phyloP scores from a whole-genome alignment of 2,329 filamentous ascomycete genomes.

The Pseudocercospora crystallina region DNA sequence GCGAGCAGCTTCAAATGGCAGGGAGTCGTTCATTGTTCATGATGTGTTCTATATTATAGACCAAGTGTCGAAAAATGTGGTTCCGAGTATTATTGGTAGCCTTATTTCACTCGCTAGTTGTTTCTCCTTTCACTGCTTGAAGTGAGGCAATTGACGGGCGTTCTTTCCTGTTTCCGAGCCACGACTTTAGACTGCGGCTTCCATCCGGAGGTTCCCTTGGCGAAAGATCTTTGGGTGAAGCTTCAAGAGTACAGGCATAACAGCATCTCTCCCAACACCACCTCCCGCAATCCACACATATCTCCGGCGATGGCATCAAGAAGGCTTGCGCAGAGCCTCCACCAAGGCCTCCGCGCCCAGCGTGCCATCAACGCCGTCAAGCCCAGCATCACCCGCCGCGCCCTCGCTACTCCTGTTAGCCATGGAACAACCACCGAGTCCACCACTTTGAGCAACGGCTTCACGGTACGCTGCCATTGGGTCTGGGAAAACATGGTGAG shows the following conservation, averaged over 20 bases:
- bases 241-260: too few species aligned
- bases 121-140: too few species aligned
- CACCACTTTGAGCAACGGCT: constrained; percentile 93
- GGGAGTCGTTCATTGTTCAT: too few species aligned
- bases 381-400: constrained; percentile 65
- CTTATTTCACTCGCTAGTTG: too few species aligned
- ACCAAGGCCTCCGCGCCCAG: constrained; percentile 84
- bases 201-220: not conserved
- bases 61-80: too few species aligned
- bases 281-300: constrained; percentile 30
- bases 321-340: constrained; percentile 93
- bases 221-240: not conserved
- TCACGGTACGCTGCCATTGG: constrained; percentile 68
- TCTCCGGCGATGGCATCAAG: constrained; percentile 78
- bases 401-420: constrained; percentile 78
- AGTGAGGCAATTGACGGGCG: too few species aligned
- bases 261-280: constrained; percentile 36
- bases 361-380: constrained; percentile 74
- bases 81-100: too few species aligned
- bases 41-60: too few species aligned
- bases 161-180: too few species aligned
- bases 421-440: constrained; percentile 83
- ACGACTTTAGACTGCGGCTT: too few species aligned
- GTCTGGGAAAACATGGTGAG: not conserved
- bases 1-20: not conserved